Evolutionary conservation across 352 stramenopile genomes (phyloP), one percentile per base, ranked within the genome.

Genomic region (Vaucheria bursata): DNA sequence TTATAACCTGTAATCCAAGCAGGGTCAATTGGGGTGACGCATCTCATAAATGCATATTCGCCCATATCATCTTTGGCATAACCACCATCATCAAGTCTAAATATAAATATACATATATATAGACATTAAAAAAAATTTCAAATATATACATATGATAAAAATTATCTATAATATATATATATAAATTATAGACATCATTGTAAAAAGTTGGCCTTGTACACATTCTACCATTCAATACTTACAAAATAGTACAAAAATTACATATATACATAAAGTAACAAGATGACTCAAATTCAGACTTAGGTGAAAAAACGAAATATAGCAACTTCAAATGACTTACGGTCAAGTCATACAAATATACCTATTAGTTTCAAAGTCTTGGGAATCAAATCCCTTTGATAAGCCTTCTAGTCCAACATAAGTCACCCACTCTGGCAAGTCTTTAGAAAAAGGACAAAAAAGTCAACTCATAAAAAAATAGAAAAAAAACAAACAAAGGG

Each of bases 391-490:
- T 6, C 29, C 25, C 69, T 66, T 32, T 18, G 7, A 2, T 32
- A 33, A 37, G 32, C 38, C 50, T 29, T 32, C 65, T 49, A 33
- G 31, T 33, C 72, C 50, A 73, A 70, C 38, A 36, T 83, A 83
- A 37, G 78, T 73, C 2, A 83, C 73, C 78, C 78, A 83, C 65
- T 83, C 71, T 34, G 78, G 78, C 35, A 83, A 68, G 31, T 73
- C 77, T 18, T 35, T 32, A 7, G 76, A 72, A 39, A 12, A 25
- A 25, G 25, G 45, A 59, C 45, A 59, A 25, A 12, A 59, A 25
- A 25, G 45, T 12, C 45, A 59, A 12, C 12, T 59, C 45, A 59
- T 25, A 59, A 25, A 25, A 12, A 59, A 59, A 25, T 59, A 18
- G 45, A 59, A 59, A n/a, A n/a, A n/a, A n/a, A n/a, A n/a, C n/a